Evolutionary conservation across 2,329 filamentous ascomycete genomes (phyloP), one percentile per base, ranked within the genome.

Genomic region (Colletotrichum euphorbiae): DNA sequence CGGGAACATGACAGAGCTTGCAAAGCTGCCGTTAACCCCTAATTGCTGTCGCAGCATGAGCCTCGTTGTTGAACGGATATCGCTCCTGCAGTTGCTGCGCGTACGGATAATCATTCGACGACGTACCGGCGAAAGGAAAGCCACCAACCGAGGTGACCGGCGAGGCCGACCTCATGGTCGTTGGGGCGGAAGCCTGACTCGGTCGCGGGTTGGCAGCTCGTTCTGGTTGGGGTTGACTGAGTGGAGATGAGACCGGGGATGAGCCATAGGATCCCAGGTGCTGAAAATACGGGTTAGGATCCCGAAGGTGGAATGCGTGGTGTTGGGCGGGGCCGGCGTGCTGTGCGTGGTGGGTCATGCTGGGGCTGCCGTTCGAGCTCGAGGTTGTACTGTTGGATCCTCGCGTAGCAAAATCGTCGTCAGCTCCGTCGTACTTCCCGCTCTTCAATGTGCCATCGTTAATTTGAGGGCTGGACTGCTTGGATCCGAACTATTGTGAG

Each of bases 401-500:
- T 31, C 74, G 74, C 12, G 72, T 73, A 31, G 70, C 67, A 67
- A 78, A 70, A 36, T 76, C 77, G 51, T 83, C 82, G 42, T 77
- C 78, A 33, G 74, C 73, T 13, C 81, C 81, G 66, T 86, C 83
- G 62, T 77, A 82, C 66, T 82, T 81, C 21, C 80, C 81, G 63
- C 72, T 78, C 56, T 75, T 77, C 45, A 84, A 67, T 12, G 81
- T 82, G 45, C 82, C 85, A 59, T 87, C 85, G 72, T 81, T 84
- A 61, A 83, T 74, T 60, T 82, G 79, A 36, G 86, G 82, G 66
- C 82, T 85, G 46, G 82, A 81, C 74, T 86, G 86, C 75, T 88
- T 88, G 17, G 87, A 88, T 71, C 87, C 87, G 82, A 89, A 90
- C 88, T 90, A 77, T 63, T 77, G 71, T 72, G 69, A 72, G 69